These are phyloP conservation scores for Cytospora mali DNA, from an alignment of 2,329 filamentous ascomycete genomes.

Conservation along the genomic window DNA sequence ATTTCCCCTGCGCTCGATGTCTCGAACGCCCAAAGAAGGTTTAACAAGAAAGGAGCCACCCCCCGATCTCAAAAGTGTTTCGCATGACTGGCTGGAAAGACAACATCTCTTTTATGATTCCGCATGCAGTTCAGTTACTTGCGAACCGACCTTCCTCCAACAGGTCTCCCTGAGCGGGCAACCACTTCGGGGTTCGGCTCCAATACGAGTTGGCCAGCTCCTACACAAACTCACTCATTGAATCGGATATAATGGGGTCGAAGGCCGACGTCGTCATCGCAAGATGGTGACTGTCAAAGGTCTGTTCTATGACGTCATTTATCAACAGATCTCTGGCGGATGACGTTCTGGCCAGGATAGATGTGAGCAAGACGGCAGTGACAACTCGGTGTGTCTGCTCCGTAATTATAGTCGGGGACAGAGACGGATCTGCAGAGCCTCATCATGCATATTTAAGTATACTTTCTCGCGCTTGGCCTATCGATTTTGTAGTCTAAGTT, in stretches of 20 bases:
- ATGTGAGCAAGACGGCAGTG: background rate
- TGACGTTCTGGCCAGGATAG: background rate
- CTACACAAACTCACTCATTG: too few species aligned
- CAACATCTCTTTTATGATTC: background rate
- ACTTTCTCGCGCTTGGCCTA: background rate
- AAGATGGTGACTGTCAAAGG: too few species aligned
- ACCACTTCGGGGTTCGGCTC: too few species aligned
- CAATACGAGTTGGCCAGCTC: background rate
- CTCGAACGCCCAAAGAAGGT: too few species aligned
- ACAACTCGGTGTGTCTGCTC: background rate
- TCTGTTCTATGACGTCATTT: background rate
- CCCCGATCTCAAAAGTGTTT: too few species aligned
- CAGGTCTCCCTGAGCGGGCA: too few species aligned
- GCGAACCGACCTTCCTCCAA: background rate
- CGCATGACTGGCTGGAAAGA: too few species aligned
- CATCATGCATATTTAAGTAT: background rate
- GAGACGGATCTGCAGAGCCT: conserved; percentile 1
- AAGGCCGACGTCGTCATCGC: too few species aligned
- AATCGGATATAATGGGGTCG: too few species aligned
- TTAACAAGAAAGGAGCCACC: too few species aligned
- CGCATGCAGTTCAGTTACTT: background rate
- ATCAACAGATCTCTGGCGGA: background rate
- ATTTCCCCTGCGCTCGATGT: background rate
- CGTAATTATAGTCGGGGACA: background rate
- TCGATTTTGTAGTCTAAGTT: too few species aligned